Percentiles rank a stretch among this genome's conserved stretches.
phyloP scores from a whole-genome alignment of 176 grass and related monocot species.

The Saccharum spontaneum region DNA sequence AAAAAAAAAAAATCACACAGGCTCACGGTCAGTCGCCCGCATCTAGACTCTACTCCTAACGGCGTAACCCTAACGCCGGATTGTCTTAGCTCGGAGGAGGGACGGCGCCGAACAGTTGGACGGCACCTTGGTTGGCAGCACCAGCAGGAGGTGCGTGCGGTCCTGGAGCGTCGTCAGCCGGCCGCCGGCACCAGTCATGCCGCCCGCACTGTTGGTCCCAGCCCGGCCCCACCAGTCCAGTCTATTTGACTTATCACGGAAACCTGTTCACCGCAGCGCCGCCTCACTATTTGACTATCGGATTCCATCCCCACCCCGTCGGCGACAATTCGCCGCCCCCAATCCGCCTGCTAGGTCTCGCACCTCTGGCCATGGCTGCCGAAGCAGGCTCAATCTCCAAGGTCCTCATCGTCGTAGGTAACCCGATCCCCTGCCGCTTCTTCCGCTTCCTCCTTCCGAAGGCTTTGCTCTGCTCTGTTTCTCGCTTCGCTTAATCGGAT shows the following conservation, averaged over 20 bases:
- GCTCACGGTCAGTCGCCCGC: no score
- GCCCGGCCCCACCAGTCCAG: neutral
- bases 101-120: neutral
- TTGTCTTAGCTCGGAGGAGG: neutral
- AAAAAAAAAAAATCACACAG: no score
- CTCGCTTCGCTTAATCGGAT: neutral
- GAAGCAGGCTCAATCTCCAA: conserved; percentile 48
- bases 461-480: neutral
- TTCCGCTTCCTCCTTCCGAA: neutral
- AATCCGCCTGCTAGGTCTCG: neutral
- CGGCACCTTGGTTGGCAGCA: neutral
- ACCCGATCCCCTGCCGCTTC: no score
- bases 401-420: conserved; percentile 84
- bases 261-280: no score
- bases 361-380: conserved; percentile 1
- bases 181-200: neutral
- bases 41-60: no score
- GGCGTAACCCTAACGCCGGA: neutral
- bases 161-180: neutral
- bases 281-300: no score
- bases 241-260: no score
- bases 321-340: neutral
- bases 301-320: neutral
- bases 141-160: neutral
- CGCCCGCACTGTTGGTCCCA: neutral